These are phyloP conservation scores for Stephania yunnanensis DNA, from an alignment of 164 flowering plant species.

Conservation along the genomic window DNA sequence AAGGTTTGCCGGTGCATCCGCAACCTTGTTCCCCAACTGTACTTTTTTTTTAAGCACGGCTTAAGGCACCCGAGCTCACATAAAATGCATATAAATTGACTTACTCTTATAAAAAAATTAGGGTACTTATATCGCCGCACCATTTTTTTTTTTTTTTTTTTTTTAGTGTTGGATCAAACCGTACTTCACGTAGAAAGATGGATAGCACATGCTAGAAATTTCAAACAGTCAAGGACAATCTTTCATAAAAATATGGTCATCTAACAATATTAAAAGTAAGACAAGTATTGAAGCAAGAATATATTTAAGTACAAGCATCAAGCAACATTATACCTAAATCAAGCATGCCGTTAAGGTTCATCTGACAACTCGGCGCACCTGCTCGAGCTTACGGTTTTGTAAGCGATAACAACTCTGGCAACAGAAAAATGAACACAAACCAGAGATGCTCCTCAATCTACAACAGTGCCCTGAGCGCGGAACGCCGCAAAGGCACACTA, in stretches of 20 bases:
- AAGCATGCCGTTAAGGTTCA: not conserved
- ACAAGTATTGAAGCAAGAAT: not conserved
- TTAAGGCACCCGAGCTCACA: no score
- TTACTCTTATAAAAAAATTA: no score
- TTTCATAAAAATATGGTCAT: not conserved
- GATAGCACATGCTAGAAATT: not conserved
- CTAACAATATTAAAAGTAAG: not conserved
- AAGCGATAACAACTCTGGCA: not conserved
- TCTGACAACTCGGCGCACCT: not conserved
- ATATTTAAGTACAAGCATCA: not conserved
- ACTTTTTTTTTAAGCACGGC: no score
- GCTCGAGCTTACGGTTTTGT: not conserved
- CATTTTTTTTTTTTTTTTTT: no score
- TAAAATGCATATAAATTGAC: no score
- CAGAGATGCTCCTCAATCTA: no score
- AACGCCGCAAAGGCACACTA: not conserved
- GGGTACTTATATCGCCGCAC: no score
- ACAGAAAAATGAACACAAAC: not conserved
- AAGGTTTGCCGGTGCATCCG: no score
- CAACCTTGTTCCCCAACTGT: no score
- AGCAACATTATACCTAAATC: not conserved
- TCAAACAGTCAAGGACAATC: not conserved
- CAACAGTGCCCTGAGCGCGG: no score
- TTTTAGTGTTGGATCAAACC: no score
- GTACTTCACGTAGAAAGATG: no score